Conservation (phyloP, 2,329 filamentous ascomycete genomes). For the Trichoderma brevicompactum region DNA sequence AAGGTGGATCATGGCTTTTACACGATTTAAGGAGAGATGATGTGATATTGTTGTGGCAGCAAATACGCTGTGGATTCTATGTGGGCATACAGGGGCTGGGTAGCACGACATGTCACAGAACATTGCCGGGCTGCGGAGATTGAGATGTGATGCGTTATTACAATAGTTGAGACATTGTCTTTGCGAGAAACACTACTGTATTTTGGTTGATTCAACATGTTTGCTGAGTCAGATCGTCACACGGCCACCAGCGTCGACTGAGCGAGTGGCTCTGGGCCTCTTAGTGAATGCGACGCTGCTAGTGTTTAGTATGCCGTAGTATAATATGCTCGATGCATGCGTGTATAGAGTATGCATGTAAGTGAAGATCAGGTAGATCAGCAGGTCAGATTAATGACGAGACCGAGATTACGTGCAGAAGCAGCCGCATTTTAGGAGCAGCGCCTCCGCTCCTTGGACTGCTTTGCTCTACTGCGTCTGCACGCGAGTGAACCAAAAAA, state of each 20-base stretch:
- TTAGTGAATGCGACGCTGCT: slow-evolving; percentile 19
- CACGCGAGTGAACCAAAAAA: too few species aligned
- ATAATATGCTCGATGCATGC: neutral
- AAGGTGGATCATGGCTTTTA: neutral
- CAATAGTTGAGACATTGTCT: neutral
- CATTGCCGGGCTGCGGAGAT: neutral
- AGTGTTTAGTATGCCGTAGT: neutral
- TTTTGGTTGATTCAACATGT: neutral
- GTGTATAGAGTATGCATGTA: neutral
- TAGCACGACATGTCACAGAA: too few species aligned
- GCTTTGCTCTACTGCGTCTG: too few species aligned
- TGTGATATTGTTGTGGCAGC: neutral
- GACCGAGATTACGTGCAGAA: slow-evolving; percentile 14
- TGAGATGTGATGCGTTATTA: neutral
- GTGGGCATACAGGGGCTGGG: neutral
- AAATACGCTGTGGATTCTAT: neutral
- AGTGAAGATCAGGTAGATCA: slow-evolving; percentile 16
- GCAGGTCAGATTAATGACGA: slow-evolving; percentile 10
- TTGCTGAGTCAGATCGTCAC: neutral
- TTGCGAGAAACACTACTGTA: neutral
- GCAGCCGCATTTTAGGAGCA: neutral
- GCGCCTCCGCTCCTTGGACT: too few species aligned
- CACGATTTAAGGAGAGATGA: neutral
- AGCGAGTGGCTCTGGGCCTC: neutral
- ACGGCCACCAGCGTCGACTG: neutral